Percentiles rank a stretch among this genome's conserved stretches.
Conservation (phyloP, 257 asterid species). For the Capsicum rhomboideum region DNA sequence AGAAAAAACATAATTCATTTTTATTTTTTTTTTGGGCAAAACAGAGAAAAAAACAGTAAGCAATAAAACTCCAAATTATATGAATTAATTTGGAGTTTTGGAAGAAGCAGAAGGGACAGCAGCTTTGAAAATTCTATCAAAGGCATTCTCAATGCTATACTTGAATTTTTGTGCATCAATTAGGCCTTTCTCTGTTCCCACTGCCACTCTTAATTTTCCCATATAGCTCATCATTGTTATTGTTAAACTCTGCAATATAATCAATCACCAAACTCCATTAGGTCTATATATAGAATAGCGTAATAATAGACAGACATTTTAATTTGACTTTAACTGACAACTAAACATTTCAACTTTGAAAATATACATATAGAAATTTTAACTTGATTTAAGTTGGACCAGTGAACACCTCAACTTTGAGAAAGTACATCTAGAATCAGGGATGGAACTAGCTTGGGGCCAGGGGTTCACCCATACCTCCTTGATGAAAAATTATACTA, state of each 20-base stretch:
- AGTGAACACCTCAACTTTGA: too few relatives aligned
- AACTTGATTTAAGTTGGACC: too few relatives aligned
- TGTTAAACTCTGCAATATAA: conserved; percentile 45
- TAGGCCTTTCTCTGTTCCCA: conserved; percentile 56
- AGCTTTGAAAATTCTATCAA: conserved; percentile 36
- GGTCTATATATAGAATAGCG: too few relatives aligned
- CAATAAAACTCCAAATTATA: background rate
- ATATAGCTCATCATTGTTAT: conserved; percentile 78
- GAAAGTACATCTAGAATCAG: too few relatives aligned
- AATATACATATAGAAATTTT: too few relatives aligned
- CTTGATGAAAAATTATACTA: too few relatives aligned
- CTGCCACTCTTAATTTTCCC: conserved; percentile 51
- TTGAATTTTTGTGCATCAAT: conserved; percentile 47
- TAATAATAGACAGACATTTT: too few relatives aligned
- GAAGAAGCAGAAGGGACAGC: conserved; percentile 18
- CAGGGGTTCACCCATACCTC: too few relatives aligned
- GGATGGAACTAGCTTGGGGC: too few relatives aligned
- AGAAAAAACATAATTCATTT: background rate
- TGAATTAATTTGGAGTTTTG: background rate
- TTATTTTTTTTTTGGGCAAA: background rate
- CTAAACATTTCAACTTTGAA: too few relatives aligned
- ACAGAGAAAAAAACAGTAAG: background rate
- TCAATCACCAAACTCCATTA: background rate
- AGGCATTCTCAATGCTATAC: conserved; percentile 45
- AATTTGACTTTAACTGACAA: too few relatives aligned